Evolutionary conservation across 306 rosid genomes (phyloP), one percentile per base, ranked within the genome.

Genomic region (Begonia masoniana): DNA sequence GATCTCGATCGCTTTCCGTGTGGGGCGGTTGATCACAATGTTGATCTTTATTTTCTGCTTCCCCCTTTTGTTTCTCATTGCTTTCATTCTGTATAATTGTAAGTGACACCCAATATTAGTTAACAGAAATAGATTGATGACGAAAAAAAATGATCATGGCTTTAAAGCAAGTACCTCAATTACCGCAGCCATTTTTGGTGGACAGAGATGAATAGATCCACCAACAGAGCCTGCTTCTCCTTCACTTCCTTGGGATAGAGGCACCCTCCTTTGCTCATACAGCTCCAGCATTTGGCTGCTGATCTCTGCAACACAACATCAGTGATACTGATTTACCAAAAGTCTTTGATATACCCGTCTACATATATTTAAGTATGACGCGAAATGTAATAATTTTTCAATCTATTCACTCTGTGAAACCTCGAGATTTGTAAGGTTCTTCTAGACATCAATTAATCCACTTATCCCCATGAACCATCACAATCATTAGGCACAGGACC

Each of bases 221-320:
- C 74, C 74, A 7, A 68, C 94, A 10, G 74, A 43, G 77, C 73
- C 73, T 54, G 85, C 96, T 72, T 83, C 96, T 2, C 68, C 74
- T 43, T 91, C 96, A 60, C 66, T 83, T 62, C 58, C 65, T 50
- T 61, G 65, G 53, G 88, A 71, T 50, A 65, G 86, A 47, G 88
- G 88, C 63, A 78, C 71, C 51, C 86, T 77, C 67, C 83, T 86
- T 74, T 91, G 96, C 71, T 91, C 96, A 36, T 91, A 91, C 39
- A 91, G 79, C 76, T 91, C 99, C 75, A 86, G 73, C 96, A 91
- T 91, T 83, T 91, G 99, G 75, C 86, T 86, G 75, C 99, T 86
- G 41, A 91, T 92, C 74, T 86, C 99, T 91, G 92, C 93, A 81
- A 47, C 62, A 76, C 55, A 53, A 6, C 8, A 3, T 31, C 39